A percentile compares a stretch with the other conserved stretches of the same genome.
Conservation (phyloP, 2,329 filamentous ascomycete species). For the Microcera coccophila region DNA sequence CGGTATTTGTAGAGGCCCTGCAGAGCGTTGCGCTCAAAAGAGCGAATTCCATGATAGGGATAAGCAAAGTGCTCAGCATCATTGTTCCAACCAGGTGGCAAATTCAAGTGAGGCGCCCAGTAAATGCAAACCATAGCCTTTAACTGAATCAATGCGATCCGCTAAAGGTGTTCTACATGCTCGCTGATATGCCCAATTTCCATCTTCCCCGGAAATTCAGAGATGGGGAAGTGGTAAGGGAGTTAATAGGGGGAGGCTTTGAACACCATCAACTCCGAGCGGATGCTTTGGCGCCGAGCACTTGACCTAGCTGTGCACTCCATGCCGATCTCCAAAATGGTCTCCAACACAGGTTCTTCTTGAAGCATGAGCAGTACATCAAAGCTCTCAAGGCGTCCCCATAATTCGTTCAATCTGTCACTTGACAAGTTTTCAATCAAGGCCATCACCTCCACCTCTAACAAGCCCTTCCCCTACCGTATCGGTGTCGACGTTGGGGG, state of each 20-base stretch:
- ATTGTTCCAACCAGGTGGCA: neutral
- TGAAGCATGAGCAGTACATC: neutral
- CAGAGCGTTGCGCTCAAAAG: too few relatives aligned
- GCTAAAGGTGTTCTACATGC: too few relatives aligned
- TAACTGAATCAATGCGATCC: neutral
- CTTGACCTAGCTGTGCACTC: neutral
- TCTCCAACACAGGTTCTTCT: too few relatives aligned
- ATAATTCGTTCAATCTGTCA: neutral
- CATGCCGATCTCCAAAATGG: too few relatives aligned
- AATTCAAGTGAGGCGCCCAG: neutral
- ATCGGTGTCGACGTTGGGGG: neutral
- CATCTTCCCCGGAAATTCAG: neutral
- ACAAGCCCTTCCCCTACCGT: neutral
- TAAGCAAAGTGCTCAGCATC: too few relatives aligned
- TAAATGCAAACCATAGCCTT: neutral
- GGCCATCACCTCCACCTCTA: neutral
- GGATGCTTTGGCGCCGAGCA: neutral
- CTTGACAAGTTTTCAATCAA: neutral
- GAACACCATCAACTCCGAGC: neutral
- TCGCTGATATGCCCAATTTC: neutral
- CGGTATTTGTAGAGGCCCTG: too few relatives aligned
- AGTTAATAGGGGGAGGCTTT: neutral
- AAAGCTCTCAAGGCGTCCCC: neutral
- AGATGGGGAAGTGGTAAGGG: neutral
- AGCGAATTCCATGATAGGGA: too few relatives aligned